Evolutionary conservation across 2,329 filamentous ascomycete species (phyloP).

Genomic region (Raffaelea albimanens): DNA sequence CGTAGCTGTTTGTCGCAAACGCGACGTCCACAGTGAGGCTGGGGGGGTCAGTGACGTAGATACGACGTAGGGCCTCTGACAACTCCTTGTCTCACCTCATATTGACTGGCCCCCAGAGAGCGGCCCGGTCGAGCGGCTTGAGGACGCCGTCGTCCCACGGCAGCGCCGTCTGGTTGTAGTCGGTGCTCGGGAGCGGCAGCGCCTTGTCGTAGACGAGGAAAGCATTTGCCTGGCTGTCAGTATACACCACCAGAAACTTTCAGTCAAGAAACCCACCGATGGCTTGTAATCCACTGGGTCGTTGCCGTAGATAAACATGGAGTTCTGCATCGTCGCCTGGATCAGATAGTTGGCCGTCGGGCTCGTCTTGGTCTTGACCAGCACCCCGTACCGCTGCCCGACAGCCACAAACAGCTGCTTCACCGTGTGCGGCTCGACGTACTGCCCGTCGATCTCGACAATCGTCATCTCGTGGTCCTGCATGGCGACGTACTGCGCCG

Average conservation of each 20-base stretch:
- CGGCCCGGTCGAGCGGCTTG: constrained; percentile 48
- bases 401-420: constrained; percentile 56
- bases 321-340: constrained; percentile 59
- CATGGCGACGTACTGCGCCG: constrained; percentile 55
- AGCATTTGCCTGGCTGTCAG: constrained; percentile 53
- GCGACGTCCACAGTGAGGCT: neutral
- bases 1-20: constrained; percentile 23
- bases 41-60: constrained; percentile 42
- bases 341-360: constrained; percentile 57
- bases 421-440: constrained; percentile 48
- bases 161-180: constrained; percentile 41
- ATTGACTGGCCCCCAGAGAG: neutral
- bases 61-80: too few species aligned
- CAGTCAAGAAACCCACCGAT: too few species aligned
- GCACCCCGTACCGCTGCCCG: constrained; percentile 55
- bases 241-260: too few species aligned
- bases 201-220: constrained; percentile 47
- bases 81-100: constrained; percentile 36
- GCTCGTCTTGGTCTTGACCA: constrained; percentile 55
- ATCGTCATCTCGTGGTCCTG: constrained; percentile 58
- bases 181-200: constrained; percentile 20
- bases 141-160: constrained; percentile 67
- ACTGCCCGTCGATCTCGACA: constrained; percentile 64
- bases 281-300: constrained; percentile 26
- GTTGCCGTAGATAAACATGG: constrained; percentile 55